A percentile compares a stretch with the other conserved stretches of the same genome.
Conservation (phyloP, 2,329 filamentous ascomycete species). For the Alternaria ventricosa region DNA sequence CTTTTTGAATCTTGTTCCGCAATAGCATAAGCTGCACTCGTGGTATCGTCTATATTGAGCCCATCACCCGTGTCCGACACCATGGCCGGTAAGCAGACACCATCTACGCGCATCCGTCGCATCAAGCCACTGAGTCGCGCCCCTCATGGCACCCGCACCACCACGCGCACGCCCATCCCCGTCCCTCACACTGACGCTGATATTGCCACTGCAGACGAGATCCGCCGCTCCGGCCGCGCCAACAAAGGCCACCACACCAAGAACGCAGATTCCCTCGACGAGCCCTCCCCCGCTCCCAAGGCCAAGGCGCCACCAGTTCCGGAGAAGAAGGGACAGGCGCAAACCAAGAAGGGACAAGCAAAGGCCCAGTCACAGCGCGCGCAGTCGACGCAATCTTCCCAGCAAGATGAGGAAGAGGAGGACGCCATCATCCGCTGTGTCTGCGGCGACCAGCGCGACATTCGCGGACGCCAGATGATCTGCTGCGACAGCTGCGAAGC, state of each 20-base stretch:
- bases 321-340: conserved; percentile 50
- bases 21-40: conserved; percentile 40
- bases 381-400: conserved; percentile 34
- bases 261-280: conserved; percentile 68
- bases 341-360: conserved; percentile 49
- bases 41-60: conserved; percentile 41
- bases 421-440: conserved; percentile 89
- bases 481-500: conserved; percentile 90
- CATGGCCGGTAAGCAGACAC: conserved; percentile 68
- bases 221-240: conserved; percentile 89
- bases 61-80: conserved; percentile 39
- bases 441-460: conserved; percentile 81
- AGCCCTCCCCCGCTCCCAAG: conserved; percentile 54
- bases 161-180: conserved; percentile 17
- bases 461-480: conserved; percentile 91
- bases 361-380: conserved; percentile 51
- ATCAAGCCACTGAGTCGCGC: conserved; percentile 5
- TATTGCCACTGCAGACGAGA: conserved; percentile 67
- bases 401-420: conserved; percentile 51
- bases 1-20: conserved; percentile 46
- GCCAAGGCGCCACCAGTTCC: conserved; percentile 53
- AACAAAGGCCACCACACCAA: conserved; percentile 97
- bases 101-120: conserved; percentile 25
- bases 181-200: conserved; percentile 33
- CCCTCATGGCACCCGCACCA: conserved; percentile 3